These are phyloP conservation scores for Colletotrichum somersetense DNA, from an alignment of 2,329 filamentous ascomycete species.

Conservation along the genomic window DNA sequence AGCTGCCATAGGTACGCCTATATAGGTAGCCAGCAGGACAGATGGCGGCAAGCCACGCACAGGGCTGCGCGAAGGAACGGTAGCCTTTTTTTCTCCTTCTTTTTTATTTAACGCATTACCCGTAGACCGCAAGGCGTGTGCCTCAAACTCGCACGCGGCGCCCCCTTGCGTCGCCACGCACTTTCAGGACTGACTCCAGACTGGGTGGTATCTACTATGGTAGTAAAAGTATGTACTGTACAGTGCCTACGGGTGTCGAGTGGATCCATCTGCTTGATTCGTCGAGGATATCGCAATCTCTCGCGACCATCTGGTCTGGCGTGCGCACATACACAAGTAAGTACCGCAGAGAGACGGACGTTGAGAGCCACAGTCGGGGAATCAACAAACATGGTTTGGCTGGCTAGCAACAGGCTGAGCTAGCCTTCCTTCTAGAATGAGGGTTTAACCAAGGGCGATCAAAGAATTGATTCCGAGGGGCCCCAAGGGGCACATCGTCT, in stretches of 20 bases:
- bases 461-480: neutral
- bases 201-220: conserved; percentile 10
- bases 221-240: too few relatives aligned
- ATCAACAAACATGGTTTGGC: neutral
- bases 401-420: too few relatives aligned
- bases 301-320: conserved; percentile 22
- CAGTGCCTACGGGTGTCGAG: neutral
- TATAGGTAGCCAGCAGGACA: too few relatives aligned
- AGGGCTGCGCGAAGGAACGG: neutral
- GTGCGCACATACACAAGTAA: neutral
- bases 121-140: too few relatives aligned
- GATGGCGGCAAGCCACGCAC: neutral
- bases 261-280: conserved; percentile 19
- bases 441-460: neutral
- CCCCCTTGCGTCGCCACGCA: conserved; percentile 21
- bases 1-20: neutral
- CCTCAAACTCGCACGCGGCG: neutral
- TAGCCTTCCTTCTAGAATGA: neutral
- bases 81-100: too few relatives aligned
- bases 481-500: neutral
- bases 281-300: conserved; percentile 36
- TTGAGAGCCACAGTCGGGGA: too few relatives aligned
- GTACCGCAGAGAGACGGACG: too few relatives aligned
- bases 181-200: conserved; percentile 6
- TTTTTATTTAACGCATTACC: too few relatives aligned